Base-by-base conservation (phyloP, 2,329 filamentous ascomycete species). In the Colletotrichum somersetense region DNA sequence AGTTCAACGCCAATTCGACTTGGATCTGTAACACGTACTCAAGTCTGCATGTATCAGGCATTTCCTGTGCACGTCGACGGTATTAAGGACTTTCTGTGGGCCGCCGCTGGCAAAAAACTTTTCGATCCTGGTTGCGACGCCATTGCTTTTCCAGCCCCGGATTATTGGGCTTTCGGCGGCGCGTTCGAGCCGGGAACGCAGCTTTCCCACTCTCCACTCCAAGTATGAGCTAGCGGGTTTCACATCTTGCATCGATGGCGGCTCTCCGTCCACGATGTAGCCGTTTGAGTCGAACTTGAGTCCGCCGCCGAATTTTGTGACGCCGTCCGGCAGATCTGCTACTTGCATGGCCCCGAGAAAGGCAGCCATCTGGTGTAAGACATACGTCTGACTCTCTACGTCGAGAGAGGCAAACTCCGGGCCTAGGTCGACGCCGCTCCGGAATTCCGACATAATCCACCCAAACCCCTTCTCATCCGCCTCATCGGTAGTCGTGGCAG, bases 21-120 rank as follows among this genome's bases (percentile, higher is more conserved):
- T 18, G 23, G 33, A 30, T 16, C 20, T 23, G 8, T 46, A 62
- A 62, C 7, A 72, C 75, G 46, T 71, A 78, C 77, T 78, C 5
- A 78, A 68, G 67, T 79, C 77, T 26, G 73, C 75, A 52, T 79
- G 77, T 18, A 77, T 66, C 33, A 79, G 59, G 6, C 33, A 62
- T 40, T 66, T 57, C 8, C 63, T 46, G n/a, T 58, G 18, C 18
- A 66, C 30, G n/a, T 77, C 74, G 26, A 78, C 75, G 14, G 38
- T 63, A n/a, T 20, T 46, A 8, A 77, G 73, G 1, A 75, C 30
- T 16, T 71, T 68, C 16, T 72, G 61, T 0, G 73, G 63, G 3
- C 74, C 73, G 8, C 59, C 33, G 44, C 23, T 20, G 11, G 33
- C 16, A 1, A 77, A 52, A 20, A 77, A 77, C n/a, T 42, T 67